Conservation (phyloP, 768 basidiomycete species). For the Podaxis rugospora region DNA sequence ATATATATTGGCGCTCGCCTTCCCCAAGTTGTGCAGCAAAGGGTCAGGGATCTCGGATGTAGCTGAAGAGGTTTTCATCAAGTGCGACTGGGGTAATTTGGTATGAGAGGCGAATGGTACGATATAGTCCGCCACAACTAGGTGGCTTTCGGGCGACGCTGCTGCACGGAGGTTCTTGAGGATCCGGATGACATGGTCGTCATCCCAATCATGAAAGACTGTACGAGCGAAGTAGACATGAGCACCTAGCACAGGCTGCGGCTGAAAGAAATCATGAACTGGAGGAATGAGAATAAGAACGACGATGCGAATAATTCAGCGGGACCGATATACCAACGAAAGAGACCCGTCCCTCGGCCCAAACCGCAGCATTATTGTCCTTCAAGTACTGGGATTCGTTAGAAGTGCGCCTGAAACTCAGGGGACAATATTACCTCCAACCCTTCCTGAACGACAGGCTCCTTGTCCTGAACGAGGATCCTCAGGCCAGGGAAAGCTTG, state of each 20-base stretch:
- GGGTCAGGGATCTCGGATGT: slow-evolving; percentile 42
- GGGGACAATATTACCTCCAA: slow-evolving; percentile 19
- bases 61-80: background rate
- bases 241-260: slow-evolving; percentile 49
- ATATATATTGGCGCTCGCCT: slow-evolving; percentile 65
- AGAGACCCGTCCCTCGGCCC: slow-evolving; percentile 32
- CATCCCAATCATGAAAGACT: slow-evolving; percentile 78
- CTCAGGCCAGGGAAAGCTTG: slow-evolving; percentile 34
- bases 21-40: slow-evolving; percentile 70
- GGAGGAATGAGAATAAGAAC: background rate
- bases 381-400: slow-evolving; percentile 51
- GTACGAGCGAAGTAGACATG: slow-evolving; percentile 69
- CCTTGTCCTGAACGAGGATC: slow-evolving; percentile 60
- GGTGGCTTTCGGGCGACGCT: slow-evolving; percentile 47
- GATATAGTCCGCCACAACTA: slow-evolving; percentile 71
- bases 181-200: slow-evolving; percentile 45
- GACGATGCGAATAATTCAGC: background rate
- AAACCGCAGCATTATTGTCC: slow-evolving; percentile 45
- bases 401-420: slow-evolving; percentile 32
- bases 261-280: slow-evolving; percentile 76
- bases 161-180: slow-evolving; percentile 41
- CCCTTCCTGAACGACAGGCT: slow-evolving; percentile 53
- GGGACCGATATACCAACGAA: background rate
- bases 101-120: slow-evolving; percentile 63
- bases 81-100: slow-evolving; percentile 4